phyloP scores from a whole-genome alignment of 768 basidiomycete species.

The Suillus weaverae region DNA sequence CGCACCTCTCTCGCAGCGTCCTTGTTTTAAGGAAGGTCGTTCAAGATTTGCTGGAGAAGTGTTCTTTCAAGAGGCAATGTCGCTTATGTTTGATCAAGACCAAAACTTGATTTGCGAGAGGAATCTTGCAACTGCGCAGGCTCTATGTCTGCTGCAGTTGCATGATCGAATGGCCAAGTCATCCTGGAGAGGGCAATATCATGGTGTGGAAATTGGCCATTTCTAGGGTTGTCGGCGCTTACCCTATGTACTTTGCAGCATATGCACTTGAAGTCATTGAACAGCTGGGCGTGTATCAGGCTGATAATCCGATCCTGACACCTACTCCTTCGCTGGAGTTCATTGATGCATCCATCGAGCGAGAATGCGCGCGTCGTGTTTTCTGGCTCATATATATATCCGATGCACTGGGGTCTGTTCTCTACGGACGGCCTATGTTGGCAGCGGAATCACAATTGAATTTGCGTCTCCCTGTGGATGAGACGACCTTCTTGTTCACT shows the following conservation, averaged over 20 bases:
- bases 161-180: slow-evolving; percentile 54
- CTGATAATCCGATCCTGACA: slow-evolving; percentile 60
- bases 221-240: background rate
- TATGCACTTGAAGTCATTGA: slow-evolving; percentile 67
- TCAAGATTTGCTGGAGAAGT: slow-evolving; percentile 54
- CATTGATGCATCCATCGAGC: slow-evolving; percentile 63
- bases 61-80: slow-evolving; percentile 59
- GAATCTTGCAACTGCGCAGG: slow-evolving; percentile 73
- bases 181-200: slow-evolving; percentile 29
- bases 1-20: slow-evolving; percentile 71
- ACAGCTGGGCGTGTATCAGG: slow-evolving; percentile 61
- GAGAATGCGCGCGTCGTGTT: slow-evolving; percentile 76
- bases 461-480: slow-evolving; percentile 76
- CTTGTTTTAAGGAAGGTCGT: slow-evolving; percentile 55
- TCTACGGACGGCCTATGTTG: slow-evolving; percentile 36
- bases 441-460: slow-evolving; percentile 47
- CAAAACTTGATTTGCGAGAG: slow-evolving; percentile 59
- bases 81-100: slow-evolving; percentile 70
- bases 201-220: slow-evolving; percentile 25
- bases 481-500: slow-evolving; percentile 76
- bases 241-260: slow-evolving; percentile 39
- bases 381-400: slow-evolving; percentile 78
- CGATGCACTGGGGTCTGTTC: slow-evolving; percentile 46
- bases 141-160: slow-evolving; percentile 69
- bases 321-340: slow-evolving; percentile 59